A percentile compares a stretch with the other conserved stretches of the same genome.
These are phyloP conservation scores for Oleoguttula mirabilis DNA, from an alignment of 495 filamentous ascomycete species.

Conservation along the genomic window DNA sequence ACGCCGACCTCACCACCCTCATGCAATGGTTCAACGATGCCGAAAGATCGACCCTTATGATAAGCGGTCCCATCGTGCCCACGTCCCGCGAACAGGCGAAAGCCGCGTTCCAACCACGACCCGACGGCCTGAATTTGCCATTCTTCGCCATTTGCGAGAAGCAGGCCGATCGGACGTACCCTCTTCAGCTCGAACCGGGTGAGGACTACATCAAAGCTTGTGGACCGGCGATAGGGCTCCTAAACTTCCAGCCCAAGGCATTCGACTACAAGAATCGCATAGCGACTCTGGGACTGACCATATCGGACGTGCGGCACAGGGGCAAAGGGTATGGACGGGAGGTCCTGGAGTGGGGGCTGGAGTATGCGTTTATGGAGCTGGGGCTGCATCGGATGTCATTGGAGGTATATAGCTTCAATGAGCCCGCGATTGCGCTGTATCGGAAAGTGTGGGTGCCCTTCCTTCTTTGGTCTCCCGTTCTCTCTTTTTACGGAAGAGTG, in stretches of 20 bases:
- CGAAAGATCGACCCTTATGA: neutral
- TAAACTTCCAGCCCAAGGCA: neutral
- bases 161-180: neutral
- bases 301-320: neutral
- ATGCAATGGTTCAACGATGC: neutral
- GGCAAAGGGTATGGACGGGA: neutral
- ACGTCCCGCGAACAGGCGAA: neutral
- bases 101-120: neutral
- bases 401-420: neutral
- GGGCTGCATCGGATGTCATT: neutral
- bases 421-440: neutral
- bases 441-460: neutral
- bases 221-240: neutral
- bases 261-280: neutral
- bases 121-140: neutral
- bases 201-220: neutral
- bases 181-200: neutral
- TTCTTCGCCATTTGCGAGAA: neutral
- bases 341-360: neutral
- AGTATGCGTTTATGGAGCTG: neutral
- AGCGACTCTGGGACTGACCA: neutral
- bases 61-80: neutral
- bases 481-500: neutral
- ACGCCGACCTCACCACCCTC: neutral
- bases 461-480: too few relatives aligned